A percentile compares a stretch with the other conserved stretches of the same genome.
These are phyloP conservation scores for Pterocarpus santalinus DNA, from an alignment of 306 rosid genomes.

Conservation along the genomic window DNA sequence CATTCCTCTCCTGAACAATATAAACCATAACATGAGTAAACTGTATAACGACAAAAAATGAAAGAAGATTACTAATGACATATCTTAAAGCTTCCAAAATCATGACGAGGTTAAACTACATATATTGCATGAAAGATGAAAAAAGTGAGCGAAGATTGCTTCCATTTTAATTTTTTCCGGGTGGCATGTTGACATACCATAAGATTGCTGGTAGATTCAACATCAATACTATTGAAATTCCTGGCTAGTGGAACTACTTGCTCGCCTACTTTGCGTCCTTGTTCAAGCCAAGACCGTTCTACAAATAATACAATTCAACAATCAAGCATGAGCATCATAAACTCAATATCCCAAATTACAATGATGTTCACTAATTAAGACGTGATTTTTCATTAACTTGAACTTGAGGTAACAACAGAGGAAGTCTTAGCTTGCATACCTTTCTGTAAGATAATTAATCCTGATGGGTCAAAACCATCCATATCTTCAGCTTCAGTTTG, in stretches of 20 bases:
- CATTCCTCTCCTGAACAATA: conserved; percentile 66
- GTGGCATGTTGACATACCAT: conserved; percentile 56
- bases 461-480: conserved; percentile 95
- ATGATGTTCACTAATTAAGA: conserved; percentile 24
- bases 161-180: not conserved
- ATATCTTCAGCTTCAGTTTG: conserved; percentile 89
- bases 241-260: conserved; percentile 91
- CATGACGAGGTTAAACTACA: not conserved
- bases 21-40: conserved; percentile 33
- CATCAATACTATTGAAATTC: conserved; percentile 74
- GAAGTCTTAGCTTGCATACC: conserved; percentile 59
- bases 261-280: conserved; percentile 89
- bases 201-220: conserved; percentile 68
- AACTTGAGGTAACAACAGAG: not conserved
- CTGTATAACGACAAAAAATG: not conserved
- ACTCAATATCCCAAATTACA: conserved; percentile 18
- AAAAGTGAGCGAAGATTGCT: conserved; percentile 24
- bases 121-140: conserved; percentile 6
- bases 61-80: not conserved
- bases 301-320: conserved; percentile 43
- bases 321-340: conserved; percentile 14
- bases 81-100: conserved; percentile 33
- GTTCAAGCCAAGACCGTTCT: conserved; percentile 92
- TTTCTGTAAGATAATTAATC: conserved; percentile 89
- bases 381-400: conserved; percentile 15